Percentiles rank a stretch among this genome's conserved stretches.
phyloP scores from a whole-genome alignment of 1,139 yeast genomes.

The Sugiyamaella pinicola region DNA sequence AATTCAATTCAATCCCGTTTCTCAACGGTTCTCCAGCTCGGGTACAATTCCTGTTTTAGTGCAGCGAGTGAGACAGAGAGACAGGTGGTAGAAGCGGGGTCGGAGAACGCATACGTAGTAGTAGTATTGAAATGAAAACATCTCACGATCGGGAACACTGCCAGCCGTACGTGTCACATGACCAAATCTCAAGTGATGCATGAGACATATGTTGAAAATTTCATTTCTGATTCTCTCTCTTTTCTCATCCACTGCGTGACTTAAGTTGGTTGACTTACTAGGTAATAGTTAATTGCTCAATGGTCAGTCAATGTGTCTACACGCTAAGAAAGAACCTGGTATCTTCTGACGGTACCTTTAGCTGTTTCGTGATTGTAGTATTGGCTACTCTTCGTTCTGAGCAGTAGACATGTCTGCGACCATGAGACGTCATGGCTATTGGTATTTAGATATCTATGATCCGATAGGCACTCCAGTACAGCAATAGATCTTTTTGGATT shows the following conservation, averaged over 20 bases:
- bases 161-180: too few species aligned
- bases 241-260: slow-evolving; percentile 20
- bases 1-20: background rate
- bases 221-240: background rate
- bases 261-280: slow-evolving; percentile 20
- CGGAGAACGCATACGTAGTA: too few species aligned
- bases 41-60: background rate
- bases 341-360: slow-evolving; percentile 6
- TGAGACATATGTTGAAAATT: too few species aligned
- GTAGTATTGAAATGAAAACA: too few species aligned
- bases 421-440: background rate
- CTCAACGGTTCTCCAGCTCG: background rate
- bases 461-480: background rate
- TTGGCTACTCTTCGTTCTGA: slow-evolving; percentile 8
- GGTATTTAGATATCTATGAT: background rate
- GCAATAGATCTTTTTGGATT: background rate
- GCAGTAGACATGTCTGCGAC: background rate
- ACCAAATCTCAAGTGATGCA: too few species aligned
- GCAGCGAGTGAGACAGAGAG: background rate
- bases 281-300: background rate
- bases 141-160: too few species aligned
- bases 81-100: background rate
- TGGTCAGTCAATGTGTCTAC: slow-evolving; percentile 24
- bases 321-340: slow-evolving; percentile 18
- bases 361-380: background rate